Evolutionary conservation across 2,329 filamentous ascomycete genomes (phyloP).

Genomic region (Tolypocladium nubicola): DNA sequence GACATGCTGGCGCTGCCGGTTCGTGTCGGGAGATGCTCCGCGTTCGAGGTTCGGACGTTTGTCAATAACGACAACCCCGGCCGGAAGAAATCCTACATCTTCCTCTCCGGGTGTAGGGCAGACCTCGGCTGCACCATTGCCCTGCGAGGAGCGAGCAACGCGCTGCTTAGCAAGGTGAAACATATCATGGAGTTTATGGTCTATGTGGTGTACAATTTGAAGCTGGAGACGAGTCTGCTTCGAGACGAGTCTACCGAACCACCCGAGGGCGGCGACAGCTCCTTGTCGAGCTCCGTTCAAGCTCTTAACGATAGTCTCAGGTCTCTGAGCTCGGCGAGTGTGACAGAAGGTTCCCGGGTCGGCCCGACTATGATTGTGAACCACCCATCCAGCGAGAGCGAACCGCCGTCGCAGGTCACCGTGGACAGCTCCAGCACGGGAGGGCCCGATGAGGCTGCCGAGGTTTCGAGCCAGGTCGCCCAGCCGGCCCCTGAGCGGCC

Average conservation of each 20-base stretch:
- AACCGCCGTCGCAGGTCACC: slow-evolving; percentile 22
- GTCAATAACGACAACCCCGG: slow-evolving; percentile 65
- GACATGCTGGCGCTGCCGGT: slow-evolving; percentile 74
- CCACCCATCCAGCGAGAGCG: slow-evolving; percentile 25
- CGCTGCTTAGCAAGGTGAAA: slow-evolving; percentile 69
- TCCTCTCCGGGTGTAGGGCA: slow-evolving; percentile 79
- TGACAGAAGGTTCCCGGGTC: slow-evolving; percentile 13
- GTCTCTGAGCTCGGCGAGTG: slow-evolving; percentile 20
- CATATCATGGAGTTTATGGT: slow-evolving; percentile 97
- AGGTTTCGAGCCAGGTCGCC: slow-evolving; percentile 12
- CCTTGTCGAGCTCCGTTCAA: slow-evolving; percentile 27
- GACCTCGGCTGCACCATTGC: slow-evolving; percentile 93
- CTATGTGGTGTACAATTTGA: slow-evolving; percentile 96
- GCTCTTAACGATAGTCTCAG: slow-evolving; percentile 28
- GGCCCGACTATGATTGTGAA: slow-evolving; percentile 21
- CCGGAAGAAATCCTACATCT: slow-evolving; percentile 89
- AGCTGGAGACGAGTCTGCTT: slow-evolving; percentile 89
- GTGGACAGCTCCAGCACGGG: slow-evolving; percentile 16
- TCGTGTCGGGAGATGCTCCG: slow-evolving; percentile 68
- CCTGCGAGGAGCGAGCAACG: slow-evolving; percentile 67
- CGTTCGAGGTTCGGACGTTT: slow-evolving; percentile 93
- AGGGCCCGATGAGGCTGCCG: slow-evolving; percentile 16
- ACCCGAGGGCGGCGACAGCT: slow-evolving; percentile 47
- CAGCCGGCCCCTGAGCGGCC: slow-evolving; percentile 13
- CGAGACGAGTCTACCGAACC: slow-evolving; percentile 85